Evolutionary conservation across 352 stramenopile species (phyloP).

Genomic region (Thraustotheca clavata): DNA sequence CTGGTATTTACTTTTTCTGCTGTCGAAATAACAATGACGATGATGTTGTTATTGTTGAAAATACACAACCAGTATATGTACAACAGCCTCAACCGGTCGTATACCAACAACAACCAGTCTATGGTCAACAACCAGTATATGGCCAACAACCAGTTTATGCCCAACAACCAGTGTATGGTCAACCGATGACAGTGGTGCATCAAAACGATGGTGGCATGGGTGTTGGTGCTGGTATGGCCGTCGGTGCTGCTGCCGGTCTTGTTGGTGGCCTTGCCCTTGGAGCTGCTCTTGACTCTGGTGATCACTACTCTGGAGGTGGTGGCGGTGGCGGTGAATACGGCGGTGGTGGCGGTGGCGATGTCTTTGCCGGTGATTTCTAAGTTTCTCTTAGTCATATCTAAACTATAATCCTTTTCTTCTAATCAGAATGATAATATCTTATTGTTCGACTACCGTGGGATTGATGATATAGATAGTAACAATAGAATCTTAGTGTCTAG

Average conservation of each 20-base stretch:
- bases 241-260: conserved; percentile 7
- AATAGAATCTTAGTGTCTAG: too few relatives aligned
- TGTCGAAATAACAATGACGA: background rate
- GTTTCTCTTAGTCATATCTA: background rate
- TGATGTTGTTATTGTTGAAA: background rate
- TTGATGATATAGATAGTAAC: too few relatives aligned
- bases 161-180: too few relatives aligned
- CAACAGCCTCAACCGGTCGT: background rate
- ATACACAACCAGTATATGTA: background rate
- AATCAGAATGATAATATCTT: background rate
- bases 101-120: background rate
- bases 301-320: background rate
- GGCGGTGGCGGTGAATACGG: background rate
- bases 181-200: background rate
- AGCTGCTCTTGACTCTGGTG: conserved; percentile 5
- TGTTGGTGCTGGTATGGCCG: conserved; percentile 9
- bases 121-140: background rate
- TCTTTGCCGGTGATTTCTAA: conserved; percentile 14
- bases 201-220: background rate
- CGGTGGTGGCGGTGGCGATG: background rate
- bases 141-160: background rate
- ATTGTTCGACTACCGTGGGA: too few relatives aligned
- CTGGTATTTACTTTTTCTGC: background rate
- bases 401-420: background rate
- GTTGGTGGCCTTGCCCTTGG: conserved; percentile 7